Conservation (phyloP, 2,329 filamentous ascomycete genomes). For the Aspergillus pseudoglaucus region DNA sequence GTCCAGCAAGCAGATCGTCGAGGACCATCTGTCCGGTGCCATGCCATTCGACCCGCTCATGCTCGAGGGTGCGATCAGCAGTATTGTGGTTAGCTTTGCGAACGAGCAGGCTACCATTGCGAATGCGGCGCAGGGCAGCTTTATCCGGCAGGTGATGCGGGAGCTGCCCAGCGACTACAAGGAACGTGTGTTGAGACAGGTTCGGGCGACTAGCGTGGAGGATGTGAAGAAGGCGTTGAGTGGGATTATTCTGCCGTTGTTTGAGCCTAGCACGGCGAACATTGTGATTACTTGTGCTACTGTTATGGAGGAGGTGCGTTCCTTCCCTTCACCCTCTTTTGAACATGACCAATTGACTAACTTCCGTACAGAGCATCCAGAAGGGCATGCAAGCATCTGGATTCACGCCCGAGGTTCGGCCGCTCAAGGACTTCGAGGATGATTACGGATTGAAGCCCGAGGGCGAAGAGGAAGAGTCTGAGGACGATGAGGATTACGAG, state of each 20-base stretch:
- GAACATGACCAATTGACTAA: slow-evolving; percentile 3
- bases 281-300: slow-evolving; percentile 82
- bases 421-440: slow-evolving; percentile 75
- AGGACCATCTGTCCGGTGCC: slow-evolving; percentile 65
- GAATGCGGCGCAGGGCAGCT: slow-evolving; percentile 74
- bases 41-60: slow-evolving; percentile 70
- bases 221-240: slow-evolving; percentile 70
- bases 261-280: slow-evolving; percentile 73
- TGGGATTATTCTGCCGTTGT: slow-evolving; percentile 71
- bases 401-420: slow-evolving; percentile 69
- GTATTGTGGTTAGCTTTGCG: slow-evolving; percentile 78
- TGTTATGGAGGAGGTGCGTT: slow-evolving; percentile 72
- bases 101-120: slow-evolving; percentile 84
- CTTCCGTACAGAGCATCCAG: slow-evolving; percentile 58
- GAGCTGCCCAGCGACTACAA: slow-evolving; percentile 72
- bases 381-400: slow-evolving; percentile 67
- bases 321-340: background rate
- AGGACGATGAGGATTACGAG: slow-evolving; percentile 41
- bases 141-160: slow-evolving; percentile 71
- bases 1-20: slow-evolving; percentile 67
- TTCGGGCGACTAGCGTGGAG: slow-evolving; percentile 67
- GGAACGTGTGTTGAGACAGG: slow-evolving; percentile 66
- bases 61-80: slow-evolving; percentile 83
- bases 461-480: slow-evolving; percentile 53
- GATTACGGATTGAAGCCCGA: slow-evolving; percentile 73